Conservation (phyloP, 2,329 filamentous ascomycete genomes). For the Rasamsonia emersonii region DNA sequence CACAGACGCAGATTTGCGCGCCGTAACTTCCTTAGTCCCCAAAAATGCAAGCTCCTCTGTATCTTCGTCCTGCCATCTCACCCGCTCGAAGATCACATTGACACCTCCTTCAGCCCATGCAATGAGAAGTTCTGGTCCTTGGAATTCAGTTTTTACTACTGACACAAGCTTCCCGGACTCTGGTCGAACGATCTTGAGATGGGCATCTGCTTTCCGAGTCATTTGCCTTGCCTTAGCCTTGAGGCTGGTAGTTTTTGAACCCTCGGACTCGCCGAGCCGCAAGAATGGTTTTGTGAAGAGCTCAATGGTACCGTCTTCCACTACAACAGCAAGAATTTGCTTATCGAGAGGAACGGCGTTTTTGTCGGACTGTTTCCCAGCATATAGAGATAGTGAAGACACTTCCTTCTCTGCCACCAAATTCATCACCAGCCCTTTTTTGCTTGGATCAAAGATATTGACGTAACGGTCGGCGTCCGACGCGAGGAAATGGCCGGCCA, state of each 20-base stretch:
- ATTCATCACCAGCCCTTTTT: conserved; percentile 37
- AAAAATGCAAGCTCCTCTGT: conserved; percentile 37
- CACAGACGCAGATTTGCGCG: conserved; percentile 34
- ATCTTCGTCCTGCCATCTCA: conserved; percentile 38
- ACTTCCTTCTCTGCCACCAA: conserved; percentile 43
- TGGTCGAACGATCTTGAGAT: conserved; percentile 37
- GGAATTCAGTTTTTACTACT: conserved; percentile 36
- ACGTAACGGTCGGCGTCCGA: conserved; percentile 43
- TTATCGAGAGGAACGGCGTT: conserved; percentile 20
- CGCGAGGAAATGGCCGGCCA: conserved; percentile 36
- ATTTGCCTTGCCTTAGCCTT: conserved; percentile 38
- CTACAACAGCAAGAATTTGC: conserved; percentile 38
- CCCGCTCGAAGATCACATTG: conserved; percentile 41
- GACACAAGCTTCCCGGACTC: conserved; percentile 33
- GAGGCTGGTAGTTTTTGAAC: conserved; percentile 26
- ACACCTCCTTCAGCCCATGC: conserved; percentile 43
- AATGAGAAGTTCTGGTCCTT: conserved; percentile 38
- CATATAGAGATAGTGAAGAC: conserved; percentile 27
- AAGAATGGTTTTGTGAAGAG: conserved; percentile 42
- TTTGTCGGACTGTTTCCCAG: conserved; percentile 12
- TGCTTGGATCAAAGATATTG: conserved; percentile 39
- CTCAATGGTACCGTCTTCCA: conserved; percentile 41
- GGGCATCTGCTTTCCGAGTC: conserved; percentile 37
- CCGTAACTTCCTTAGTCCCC: conserved; percentile 37
- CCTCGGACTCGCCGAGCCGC: conserved; percentile 19